Conservation (phyloP, 148 eudicot species). For the Dysphania ambrosioides region DNA sequence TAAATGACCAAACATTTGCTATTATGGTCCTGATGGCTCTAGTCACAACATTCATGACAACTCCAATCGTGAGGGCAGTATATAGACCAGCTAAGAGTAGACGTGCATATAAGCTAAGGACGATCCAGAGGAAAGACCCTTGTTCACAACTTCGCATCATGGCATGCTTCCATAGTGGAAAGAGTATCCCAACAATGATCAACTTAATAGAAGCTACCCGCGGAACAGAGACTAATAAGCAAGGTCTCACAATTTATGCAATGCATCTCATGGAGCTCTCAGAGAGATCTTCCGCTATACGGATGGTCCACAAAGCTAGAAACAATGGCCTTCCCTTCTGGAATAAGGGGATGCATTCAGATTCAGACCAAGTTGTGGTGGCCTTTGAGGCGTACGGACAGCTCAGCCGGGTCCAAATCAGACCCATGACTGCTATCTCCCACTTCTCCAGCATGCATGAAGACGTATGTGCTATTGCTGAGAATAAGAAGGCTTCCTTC, state of each 20-base stretch:
- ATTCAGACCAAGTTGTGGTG: neutral
- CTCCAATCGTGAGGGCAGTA: neutral
- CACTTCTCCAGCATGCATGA: neutral
- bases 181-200: neutral
- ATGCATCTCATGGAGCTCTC: neutral
- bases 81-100: neutral
- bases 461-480: neutral
- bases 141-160: neutral
- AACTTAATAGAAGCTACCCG: neutral
- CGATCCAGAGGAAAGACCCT: neutral
- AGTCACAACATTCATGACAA: neutral
- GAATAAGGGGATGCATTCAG: neutral
- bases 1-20: neutral
- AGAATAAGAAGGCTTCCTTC: neutral
- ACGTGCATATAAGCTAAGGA: neutral
- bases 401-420: neutral
- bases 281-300: neutral
- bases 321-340: neutral
- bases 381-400: neutral
- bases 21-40: neutral
- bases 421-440: neutral
- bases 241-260: neutral
- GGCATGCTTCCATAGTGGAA: neutral
- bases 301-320: neutral
- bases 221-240: neutral